phyloP scores from a whole-genome alignment of 495 filamentous ascomycete genomes.

The Penicillium robsamsonii region DNA sequence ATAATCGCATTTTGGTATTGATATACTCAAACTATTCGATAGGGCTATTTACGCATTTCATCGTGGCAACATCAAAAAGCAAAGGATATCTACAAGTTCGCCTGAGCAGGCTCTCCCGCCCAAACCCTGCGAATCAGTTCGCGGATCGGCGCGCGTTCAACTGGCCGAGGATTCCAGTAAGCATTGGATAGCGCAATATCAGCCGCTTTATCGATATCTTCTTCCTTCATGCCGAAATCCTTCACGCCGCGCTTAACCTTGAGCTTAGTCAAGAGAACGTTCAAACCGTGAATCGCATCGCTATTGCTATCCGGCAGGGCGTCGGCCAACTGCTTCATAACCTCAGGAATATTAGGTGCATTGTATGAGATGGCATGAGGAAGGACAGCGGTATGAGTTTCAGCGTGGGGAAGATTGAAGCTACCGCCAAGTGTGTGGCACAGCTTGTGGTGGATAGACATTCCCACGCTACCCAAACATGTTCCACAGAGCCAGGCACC shows the following conservation, averaged over 20 bases:
- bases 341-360: constrained; percentile 58
- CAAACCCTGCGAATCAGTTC: constrained; percentile 66
- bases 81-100: constrained; percentile 48
- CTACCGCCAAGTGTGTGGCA: constrained; percentile 67
- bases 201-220: constrained; percentile 63
- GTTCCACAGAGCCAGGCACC: constrained; percentile 66
- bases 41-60: background rate
- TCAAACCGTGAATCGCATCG: constrained; percentile 59
- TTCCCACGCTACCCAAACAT: constrained; percentile 63
- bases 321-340: constrained; percentile 55
- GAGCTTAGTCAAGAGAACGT: constrained; percentile 56
- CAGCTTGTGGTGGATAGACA: constrained; percentile 71
- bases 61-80: background rate
- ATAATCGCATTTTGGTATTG: background rate
- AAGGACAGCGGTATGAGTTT: constrained; percentile 66
- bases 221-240: constrained; percentile 63
- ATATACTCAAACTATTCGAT: background rate
- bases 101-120: constrained; percentile 63
- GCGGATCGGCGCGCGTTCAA: constrained; percentile 56
- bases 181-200: constrained; percentile 64
- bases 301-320: constrained; percentile 59
- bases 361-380: constrained; percentile 70
- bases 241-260: constrained; percentile 57
- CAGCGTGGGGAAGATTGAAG: constrained; percentile 68
- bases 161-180: constrained; percentile 61